Evolutionary conservation across 176 grass and related monocot genomes (phyloP), one percentile per base, ranked within the genome.

Genomic region (Guadua angustifolia): DNA sequence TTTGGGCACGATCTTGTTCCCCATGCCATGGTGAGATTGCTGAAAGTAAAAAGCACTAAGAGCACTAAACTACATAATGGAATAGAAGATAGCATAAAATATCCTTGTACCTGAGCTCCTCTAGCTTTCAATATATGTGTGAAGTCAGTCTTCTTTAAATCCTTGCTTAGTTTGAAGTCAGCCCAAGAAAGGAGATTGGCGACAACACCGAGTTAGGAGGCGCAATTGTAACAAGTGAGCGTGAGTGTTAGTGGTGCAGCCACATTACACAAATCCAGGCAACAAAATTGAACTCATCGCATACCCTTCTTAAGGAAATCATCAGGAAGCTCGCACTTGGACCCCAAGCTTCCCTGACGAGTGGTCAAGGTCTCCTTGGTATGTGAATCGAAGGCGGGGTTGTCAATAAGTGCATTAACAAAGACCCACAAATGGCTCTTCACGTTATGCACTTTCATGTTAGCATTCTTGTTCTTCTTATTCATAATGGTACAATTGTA

Each of bases 381-480:
- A 40, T 98, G 95, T 69, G 95, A 98, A 81, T 98, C 95, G n/a
- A 98, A 98, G 10, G 95, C 95, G 1, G 95, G 95, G 64, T 98
- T 98, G 77, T 98, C 85, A 78, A 98, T 92, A 12, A 98, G 92
- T 0, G 87, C 87, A 75, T 95, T 98, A 82, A 98, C 95, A 83
- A 98, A 98, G 18, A 98, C 89, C 95, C 95, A 98, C 14, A 98
- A 50, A 75, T 98, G 87, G 81, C 55, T 86, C 85, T 90, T 98
- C 66, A 88, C 93, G 7, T 87, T 88, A 36, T 98, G 93, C 26
- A 49, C 21, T 57, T 95, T 98, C 83, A 98, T 80, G 81, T 98
- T 89, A 46, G 95, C 95, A 69, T 94, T 64, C 85, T 98, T 98
- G 56, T 98, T 98, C 71, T 94, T 98, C 89, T 95, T 98, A 14